Evolutionary conservation across 1,284 basidiomycete genomes (phyloP), one percentile per base, ranked within the genome.

Genomic region (Austroboletus rostrupii): DNA sequence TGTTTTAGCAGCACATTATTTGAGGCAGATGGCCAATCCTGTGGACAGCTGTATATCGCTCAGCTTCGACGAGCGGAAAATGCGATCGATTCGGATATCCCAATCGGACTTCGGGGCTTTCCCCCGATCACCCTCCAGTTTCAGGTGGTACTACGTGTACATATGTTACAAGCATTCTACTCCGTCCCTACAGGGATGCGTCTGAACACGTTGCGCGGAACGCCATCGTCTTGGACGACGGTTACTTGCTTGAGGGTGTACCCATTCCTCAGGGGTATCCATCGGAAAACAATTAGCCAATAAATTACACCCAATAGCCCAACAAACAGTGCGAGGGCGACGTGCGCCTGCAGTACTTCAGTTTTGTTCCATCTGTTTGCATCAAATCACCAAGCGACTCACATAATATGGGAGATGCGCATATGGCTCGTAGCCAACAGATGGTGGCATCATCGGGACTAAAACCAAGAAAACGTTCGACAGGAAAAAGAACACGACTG

Each of bases 321-420:
- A 0, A 85, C 71, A 2, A 68, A 62, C 50, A 78, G 68, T 0
- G 78, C 74, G 12, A 75, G 72, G n/a, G 74, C 65, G 11, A 77
- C 70, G 53, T 86, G 84, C 13, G 76, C 69, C 82, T 84, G 40
- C 19, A 28, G 17, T 38, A 13, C 17, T 13, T 57, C 21, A 53
- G 21, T 4, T 3, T 33, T 23, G 23, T 26, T 26, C 7, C 6
- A 10, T 12, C 7, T 10, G 5, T 23, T 20, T 13, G 38, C 14
- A 28, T 2, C 0, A n/a, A 36, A 33, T 3, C 5, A 39, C 8
- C 16, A 13, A 40, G 44, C 26, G 28, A 65, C 81, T 59, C 56
- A 84, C 83, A 73, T 78, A 87, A 58, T 87, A 87, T 3, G 84
- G 84, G 21, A 87, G 69, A 44, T 68, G 62, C 28, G 75, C 69